These are phyloP conservation scores for Myriangium duriaei DNA, from an alignment of 2,329 filamentous ascomycete genomes.

Conservation along the genomic window DNA sequence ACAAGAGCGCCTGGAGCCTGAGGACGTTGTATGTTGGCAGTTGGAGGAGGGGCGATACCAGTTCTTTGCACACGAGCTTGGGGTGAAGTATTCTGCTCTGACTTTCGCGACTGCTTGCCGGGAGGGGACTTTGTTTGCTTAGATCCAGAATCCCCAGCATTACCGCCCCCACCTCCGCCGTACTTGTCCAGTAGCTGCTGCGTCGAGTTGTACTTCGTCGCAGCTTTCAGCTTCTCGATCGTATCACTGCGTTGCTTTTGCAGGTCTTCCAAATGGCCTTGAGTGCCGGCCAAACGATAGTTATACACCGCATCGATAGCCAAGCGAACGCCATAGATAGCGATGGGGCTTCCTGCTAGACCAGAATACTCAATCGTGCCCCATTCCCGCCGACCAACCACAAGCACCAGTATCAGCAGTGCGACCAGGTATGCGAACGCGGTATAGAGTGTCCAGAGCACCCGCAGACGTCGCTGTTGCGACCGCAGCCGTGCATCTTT, in stretches of 20 bases:
- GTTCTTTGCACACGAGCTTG: slow-evolving; percentile 40
- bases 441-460: slow-evolving; percentile 81
- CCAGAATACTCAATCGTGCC: slow-evolving; percentile 65
- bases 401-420: slow-evolving; percentile 65
- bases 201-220: slow-evolving; percentile 92
- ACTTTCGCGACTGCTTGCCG: slow-evolving; percentile 18
- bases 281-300: slow-evolving; percentile 62
- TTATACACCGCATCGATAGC: slow-evolving; percentile 60
- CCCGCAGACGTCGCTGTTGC: slow-evolving; percentile 63
- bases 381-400: slow-evolving; percentile 74
- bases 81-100: slow-evolving; percentile 18
- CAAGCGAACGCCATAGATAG: slow-evolving; percentile 67
- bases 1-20: slow-evolving; percentile 20
- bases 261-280: slow-evolving; percentile 57
- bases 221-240: slow-evolving; percentile 87
- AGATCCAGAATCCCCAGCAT: neutral
- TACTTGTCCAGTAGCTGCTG: slow-evolving; percentile 91
- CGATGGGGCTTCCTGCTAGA: slow-evolving; percentile 57
- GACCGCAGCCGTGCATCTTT: slow-evolving; percentile 62
- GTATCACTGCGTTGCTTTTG: slow-evolving; percentile 71
- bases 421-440: slow-evolving; percentile 84
- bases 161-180: slow-evolving; percentile 56
- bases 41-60: slow-evolving; percentile 48
- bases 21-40: slow-evolving; percentile 47
- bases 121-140: neutral